Base-by-base conservation (phyloP, 129 eudicot genomes). In the Deinandra increscens region DNA sequence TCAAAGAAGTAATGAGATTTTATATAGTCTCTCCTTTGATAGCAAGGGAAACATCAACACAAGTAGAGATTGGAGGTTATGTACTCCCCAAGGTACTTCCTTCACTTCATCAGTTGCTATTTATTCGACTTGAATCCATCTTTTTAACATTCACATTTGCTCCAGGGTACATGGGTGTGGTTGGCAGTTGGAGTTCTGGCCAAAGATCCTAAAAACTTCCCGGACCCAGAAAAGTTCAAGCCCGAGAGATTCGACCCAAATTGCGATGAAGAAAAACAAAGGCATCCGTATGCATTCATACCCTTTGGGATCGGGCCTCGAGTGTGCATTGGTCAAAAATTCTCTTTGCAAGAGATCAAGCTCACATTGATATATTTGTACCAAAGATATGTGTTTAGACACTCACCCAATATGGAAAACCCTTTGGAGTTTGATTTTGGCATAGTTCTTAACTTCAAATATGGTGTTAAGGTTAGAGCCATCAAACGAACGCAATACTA, bases 91-190 rank as follows among this genome's bases (percentile, higher is more conserved):
- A 94, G 96, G 94, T 88, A 80, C 76, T 54, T 7, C 5, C 14
- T 34, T 64, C 38, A 6, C 64, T 50, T 62, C 37, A 34, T 22
- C 23, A 64, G n/a, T 13, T 66, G 44, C 79, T 18, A 58, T 23
- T 12, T 44, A 50, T 3, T 61, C 10, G 0, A 61, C 38, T 22
- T 8, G 2, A 48, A 36, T 18, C 22, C 61, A 31, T 36, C 9
- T 60, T 53, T 41, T 6, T 45, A 66, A 56, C 38, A 26, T 11
- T n/a, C 18, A 44, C 23, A 34, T 50, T 62, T 48, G 4, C 9
- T 23, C 65, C 79, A 91, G 97, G 99, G 99, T 2, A 87, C 93
- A 74, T 94, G 99, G 99, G 95, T 94, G 9, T 94, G 99, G 99
- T 31, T 89, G 41, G 99, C 99, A 26, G 77, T 86, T 34, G 97